A percentile compares a stretch with the other conserved stretches of the same genome.
Evolutionary conservation across 2,329 filamentous ascomycete species (phyloP).

Genomic region (Clathrospora elynae): DNA sequence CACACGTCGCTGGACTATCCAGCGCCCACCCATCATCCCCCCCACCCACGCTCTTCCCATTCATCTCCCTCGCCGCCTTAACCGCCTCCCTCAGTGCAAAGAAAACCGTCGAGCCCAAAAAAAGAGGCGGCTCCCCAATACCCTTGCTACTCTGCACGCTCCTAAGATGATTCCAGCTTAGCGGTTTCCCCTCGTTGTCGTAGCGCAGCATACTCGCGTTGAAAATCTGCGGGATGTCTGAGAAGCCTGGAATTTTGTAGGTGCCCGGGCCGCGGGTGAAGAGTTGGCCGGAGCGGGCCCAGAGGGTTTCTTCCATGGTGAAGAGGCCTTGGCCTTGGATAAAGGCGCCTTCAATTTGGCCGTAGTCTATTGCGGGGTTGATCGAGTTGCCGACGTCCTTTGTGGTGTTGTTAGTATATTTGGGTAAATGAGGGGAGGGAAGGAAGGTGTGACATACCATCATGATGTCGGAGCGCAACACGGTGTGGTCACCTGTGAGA

Average conservation of each 20-base stretch:
- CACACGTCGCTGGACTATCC: constrained; percentile 80
- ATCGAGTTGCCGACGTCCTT: constrained; percentile 78
- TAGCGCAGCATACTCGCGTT: constrained; percentile 81
- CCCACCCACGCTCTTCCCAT: constrained; percentile 47
- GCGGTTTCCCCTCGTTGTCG: constrained; percentile 50
- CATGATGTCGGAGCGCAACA: constrained; percentile 84
- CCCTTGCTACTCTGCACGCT: constrained; percentile 83
- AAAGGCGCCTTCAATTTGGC: constrained; percentile 81
- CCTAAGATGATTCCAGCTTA: constrained; percentile 81
- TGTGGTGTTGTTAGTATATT: constrained; percentile 4
- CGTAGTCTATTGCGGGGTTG: constrained; percentile 79
- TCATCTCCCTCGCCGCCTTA: constrained; percentile 67
- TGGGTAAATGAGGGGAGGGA: neutral
- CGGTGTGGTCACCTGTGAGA: constrained; percentile 90
- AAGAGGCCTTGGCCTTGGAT: constrained; percentile 79
- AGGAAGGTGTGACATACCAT: constrained; percentile 60
- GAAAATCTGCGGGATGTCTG: constrained; percentile 83
- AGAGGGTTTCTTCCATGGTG: constrained; percentile 74
- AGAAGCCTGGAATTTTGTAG: constrained; percentile 88
- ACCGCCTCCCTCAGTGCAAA: constrained; percentile 85
- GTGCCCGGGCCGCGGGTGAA: constrained; percentile 68
- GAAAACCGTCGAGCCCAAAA: constrained; percentile 82
- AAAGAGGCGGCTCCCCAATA: constrained; percentile 73
- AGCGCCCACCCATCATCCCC: constrained; percentile 61
- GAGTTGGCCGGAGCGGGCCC: constrained; percentile 68